phyloP scores from a whole-genome alignment of 179 eudicot species.

The Amaranthus tricolor region DNA sequence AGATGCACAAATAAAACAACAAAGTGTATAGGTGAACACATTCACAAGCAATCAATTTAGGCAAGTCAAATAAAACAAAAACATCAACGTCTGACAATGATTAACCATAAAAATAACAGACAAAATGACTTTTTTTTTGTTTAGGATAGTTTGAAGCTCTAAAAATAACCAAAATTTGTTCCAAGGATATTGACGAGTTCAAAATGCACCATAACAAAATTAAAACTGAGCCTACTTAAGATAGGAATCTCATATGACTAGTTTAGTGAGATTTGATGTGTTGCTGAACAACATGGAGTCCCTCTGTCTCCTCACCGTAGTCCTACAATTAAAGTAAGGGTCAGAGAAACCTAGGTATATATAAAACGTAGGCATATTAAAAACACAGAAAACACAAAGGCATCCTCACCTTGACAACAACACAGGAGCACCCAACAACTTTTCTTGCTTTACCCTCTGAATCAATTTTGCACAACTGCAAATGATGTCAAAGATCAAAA shows the following conservation, averaged over 20 bases:
- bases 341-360: no score
- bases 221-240: neutral
- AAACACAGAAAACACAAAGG: neutral
- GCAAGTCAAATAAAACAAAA: no score
- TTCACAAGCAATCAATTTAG: no score
- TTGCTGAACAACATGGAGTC: slow-evolving; percentile 40
- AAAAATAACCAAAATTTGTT: no score
- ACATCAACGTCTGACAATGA: no score
- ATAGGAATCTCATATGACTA: slow-evolving; percentile 1
- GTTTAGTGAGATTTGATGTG: slow-evolving; percentile 40
- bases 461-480: slow-evolving; percentile 47
- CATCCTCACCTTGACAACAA: slow-evolving; percentile 36
- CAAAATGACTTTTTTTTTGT: no score
- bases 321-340: slow-evolving; percentile 15
- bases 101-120: no score
- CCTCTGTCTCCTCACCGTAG: slow-evolving; percentile 39
- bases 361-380: neutral
- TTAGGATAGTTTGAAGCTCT: no score
- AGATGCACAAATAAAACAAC: no score
- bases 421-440: slow-evolving; percentile 49
- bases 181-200: no score
- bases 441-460: slow-evolving; percentile 49
- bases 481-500: neutral
- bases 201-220: no score
- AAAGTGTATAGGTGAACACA: no score